A percentile compares a stretch with the other conserved stretches of the same genome.
Conservation (phyloP, 2,329 filamentous ascomycete species). For the Penicillium hesseltinei region DNA sequence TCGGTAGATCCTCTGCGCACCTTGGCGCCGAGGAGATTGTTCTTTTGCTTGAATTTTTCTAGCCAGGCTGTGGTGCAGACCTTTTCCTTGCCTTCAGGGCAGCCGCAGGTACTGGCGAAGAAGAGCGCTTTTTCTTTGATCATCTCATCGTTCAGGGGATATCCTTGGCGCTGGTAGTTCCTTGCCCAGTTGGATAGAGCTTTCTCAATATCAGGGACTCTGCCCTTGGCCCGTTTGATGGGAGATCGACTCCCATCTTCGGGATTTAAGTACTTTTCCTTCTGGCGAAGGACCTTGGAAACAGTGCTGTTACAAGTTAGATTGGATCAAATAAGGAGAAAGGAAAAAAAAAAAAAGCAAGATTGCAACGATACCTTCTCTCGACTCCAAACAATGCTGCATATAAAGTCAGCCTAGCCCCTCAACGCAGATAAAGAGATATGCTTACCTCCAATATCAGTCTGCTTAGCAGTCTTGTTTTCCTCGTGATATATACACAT, state of each 20-base stretch:
- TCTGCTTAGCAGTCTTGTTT: slow-evolving; percentile 87
- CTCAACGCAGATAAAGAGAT: background rate
- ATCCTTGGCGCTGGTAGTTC: slow-evolving; percentile 74
- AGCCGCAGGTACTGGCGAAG: slow-evolving; percentile 72
- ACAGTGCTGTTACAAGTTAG: slow-evolving; percentile 68
- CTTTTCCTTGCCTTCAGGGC: slow-evolving; percentile 69
- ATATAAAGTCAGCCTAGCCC: slow-evolving; percentile 19
- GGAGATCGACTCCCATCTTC: slow-evolving; percentile 77
- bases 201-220: slow-evolving; percentile 86
- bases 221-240: slow-evolving; percentile 78
- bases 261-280: slow-evolving; percentile 86
- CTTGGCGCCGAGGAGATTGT: slow-evolving; percentile 59
- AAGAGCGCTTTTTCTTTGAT: slow-evolving; percentile 81
- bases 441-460: slow-evolving; percentile 82
- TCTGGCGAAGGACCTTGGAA: slow-evolving; percentile 93
- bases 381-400: slow-evolving; percentile 89
- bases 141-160: slow-evolving; percentile 71
- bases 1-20: slow-evolving; percentile 53
- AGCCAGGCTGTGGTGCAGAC: slow-evolving; percentile 76
- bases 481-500: slow-evolving; percentile 96
- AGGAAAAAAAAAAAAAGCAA: slow-evolving; percentile 6
- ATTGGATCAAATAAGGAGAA: slow-evolving; percentile 18
- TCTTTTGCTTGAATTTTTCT: slow-evolving; percentile 93
- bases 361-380: slow-evolving; percentile 67
- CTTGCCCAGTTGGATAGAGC: slow-evolving; percentile 83